Conservation (phyloP, 177 flowering plant genomes). For the Vitis hybrid region DNA sequence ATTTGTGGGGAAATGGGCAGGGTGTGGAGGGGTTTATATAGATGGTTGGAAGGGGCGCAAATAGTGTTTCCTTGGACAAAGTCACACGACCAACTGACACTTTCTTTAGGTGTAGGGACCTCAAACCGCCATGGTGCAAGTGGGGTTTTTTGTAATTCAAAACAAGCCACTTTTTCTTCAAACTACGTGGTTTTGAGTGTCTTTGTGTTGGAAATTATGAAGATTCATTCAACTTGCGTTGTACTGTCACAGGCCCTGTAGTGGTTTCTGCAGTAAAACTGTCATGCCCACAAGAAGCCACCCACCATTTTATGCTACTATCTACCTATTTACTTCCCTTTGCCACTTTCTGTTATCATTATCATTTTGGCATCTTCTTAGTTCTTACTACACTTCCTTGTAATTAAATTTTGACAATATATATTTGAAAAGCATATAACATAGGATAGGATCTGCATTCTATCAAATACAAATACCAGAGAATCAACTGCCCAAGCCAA, state of each 20-base stretch:
- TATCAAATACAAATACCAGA: too few species aligned
- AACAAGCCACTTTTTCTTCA: not conserved
- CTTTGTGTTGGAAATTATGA: not conserved
- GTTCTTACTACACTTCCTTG: too few species aligned
- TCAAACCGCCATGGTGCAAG: conserved; percentile 20
- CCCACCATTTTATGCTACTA: not conserved
- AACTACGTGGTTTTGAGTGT: conserved; percentile 22
- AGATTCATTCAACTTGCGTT: too few species aligned
- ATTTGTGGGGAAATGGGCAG: not conserved
- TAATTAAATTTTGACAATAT: too few species aligned
- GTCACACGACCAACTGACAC: conserved; percentile 5
- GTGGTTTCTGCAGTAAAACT: not conserved
- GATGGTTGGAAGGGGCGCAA: conserved; percentile 1
- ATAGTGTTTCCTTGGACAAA: not conserved
- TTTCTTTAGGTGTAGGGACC: conserved; percentile 16
- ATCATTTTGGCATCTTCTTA: not conserved
- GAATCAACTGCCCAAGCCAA: too few species aligned
- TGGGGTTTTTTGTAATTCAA: conserved; percentile 4
- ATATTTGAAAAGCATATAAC: too few species aligned
- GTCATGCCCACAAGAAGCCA: not conserved
- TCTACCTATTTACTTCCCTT: not conserved
- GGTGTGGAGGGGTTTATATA: conserved; percentile 15
- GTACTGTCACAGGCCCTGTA: too few species aligned
- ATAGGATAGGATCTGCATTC: too few species aligned
- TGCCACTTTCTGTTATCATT: not conserved